phyloP scores from a whole-genome alignment of 768 basidiomycete genomes.

The Rhodocollybia butyracea region DNA sequence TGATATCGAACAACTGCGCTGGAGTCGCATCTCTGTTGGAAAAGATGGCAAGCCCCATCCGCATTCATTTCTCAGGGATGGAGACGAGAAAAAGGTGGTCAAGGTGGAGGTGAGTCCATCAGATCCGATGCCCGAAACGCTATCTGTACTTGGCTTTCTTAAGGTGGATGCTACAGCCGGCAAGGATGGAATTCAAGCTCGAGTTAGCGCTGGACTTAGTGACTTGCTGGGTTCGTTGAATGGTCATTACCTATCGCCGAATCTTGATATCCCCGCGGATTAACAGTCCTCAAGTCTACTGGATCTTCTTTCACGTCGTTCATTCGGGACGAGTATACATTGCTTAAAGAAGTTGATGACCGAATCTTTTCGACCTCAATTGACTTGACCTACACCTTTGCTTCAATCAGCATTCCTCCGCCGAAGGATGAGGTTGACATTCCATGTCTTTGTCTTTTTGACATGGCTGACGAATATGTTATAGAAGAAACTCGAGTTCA shows the following conservation, averaged over 20 bases:
- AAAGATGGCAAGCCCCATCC: slow-evolving; percentile 48
- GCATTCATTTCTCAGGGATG: slow-evolving; percentile 85
- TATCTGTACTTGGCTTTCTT: not conserved
- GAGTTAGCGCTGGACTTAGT: slow-evolving; percentile 64
- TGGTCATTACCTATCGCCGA: not conserved
- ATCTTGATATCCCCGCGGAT: not conserved
- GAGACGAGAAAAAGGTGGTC: slow-evolving; percentile 80
- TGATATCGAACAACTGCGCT: slow-evolving; percentile 76
- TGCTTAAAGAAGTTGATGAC: slow-evolving; percentile 77
- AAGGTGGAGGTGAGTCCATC: slow-evolving; percentile 56
- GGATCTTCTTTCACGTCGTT: slow-evolving; percentile 85
- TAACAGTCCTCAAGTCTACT: slow-evolving; percentile 80
- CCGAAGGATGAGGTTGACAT: slow-evolving; percentile 40
- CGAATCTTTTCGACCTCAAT: slow-evolving; percentile 89
- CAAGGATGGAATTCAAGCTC: slow-evolving; percentile 59
- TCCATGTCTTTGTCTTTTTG: not conserved
- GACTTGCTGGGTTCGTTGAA: slow-evolving; percentile 70
- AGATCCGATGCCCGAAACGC: not conserved
- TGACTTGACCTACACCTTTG: slow-evolving; percentile 70
- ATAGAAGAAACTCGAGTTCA: slow-evolving; percentile 46
- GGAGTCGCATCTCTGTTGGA: slow-evolving; percentile 69
- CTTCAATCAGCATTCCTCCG: slow-evolving; percentile 38
- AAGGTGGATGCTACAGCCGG: slow-evolving; percentile 67
- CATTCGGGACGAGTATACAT: slow-evolving; percentile 85
- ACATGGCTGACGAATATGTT: too few relatives aligned